These are phyloP conservation scores for Blastobotrys indianensis DNA, from an alignment of 1,139 yeast genomes.

Conservation along the genomic window DNA sequence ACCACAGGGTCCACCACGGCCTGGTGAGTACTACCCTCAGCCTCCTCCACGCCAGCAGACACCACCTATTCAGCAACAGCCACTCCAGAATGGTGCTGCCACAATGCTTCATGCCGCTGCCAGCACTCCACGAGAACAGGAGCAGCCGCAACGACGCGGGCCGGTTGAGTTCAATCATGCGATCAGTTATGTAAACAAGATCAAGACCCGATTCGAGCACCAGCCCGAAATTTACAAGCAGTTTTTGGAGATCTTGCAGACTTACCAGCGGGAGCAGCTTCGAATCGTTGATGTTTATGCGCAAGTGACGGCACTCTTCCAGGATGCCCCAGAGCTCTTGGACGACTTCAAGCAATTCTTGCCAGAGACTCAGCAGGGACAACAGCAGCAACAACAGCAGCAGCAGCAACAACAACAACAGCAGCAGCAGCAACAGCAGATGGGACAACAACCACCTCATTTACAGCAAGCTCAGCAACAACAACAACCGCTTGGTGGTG, in stretches of 20 bases:
- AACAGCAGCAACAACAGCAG: slow-evolving; percentile 20
- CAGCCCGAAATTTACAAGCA: slow-evolving; percentile 96
- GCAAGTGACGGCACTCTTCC: slow-evolving; percentile 82
- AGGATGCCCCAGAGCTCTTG: slow-evolving; percentile 87
- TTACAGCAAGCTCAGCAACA: background rate
- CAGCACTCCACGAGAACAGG: slow-evolving; percentile 22
- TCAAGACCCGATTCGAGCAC: slow-evolving; percentile 85
- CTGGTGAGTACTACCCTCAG: slow-evolving; percentile 23
- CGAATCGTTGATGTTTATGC: slow-evolving; percentile 93
- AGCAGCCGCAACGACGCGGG: slow-evolving; percentile 44
- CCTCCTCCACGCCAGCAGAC: slow-evolving; percentile 13
- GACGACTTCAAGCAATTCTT: slow-evolving; percentile 93
- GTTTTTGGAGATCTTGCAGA: slow-evolving; percentile 88
- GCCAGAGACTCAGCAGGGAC: slow-evolving; percentile 60
- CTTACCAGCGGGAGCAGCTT: slow-evolving; percentile 92
- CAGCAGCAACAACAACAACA: slow-evolving; percentile 26
- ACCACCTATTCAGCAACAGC: slow-evolving; percentile 6
- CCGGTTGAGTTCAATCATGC: slow-evolving; percentile 98
- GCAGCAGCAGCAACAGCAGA: slow-evolving; percentile 6
- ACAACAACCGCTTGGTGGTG: background rate
- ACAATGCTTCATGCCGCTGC: slow-evolving; percentile 39
- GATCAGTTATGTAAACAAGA: slow-evolving; percentile 89
- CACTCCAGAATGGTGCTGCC: slow-evolving; percentile 32
- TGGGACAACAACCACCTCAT: background rate
- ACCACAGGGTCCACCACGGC: slow-evolving; percentile 7